These are phyloP conservation scores for Pseudoneurospora amorphoporcata DNA, from an alignment of 495 filamentous ascomycete genomes.

Conservation along the genomic window DNA sequence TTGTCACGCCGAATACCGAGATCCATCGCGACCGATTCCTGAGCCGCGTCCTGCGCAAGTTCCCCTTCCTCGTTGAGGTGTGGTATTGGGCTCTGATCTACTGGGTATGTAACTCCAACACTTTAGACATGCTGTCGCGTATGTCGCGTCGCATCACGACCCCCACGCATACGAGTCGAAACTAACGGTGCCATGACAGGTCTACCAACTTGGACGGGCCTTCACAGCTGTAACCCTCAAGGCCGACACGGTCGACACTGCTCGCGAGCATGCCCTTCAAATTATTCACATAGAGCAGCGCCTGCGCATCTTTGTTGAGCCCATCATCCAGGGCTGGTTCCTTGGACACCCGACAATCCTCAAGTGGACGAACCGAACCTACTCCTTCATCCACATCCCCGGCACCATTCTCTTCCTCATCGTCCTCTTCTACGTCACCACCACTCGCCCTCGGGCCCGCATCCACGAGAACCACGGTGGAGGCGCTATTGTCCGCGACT, in stretches of 20 bases:
- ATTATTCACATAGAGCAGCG: constrained; percentile 47
- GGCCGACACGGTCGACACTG: constrained; percentile 39
- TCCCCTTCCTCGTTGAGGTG: constrained; percentile 69
- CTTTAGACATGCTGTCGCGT: neutral
- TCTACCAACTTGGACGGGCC: constrained; percentile 27
- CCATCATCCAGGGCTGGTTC: constrained; percentile 49
- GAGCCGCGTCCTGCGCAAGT: constrained; percentile 47
- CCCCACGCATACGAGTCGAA: neutral
- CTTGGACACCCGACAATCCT: constrained; percentile 23
- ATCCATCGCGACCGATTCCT: constrained; percentile 19
- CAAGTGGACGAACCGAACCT: constrained; percentile 49
- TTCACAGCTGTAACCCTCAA: constrained; percentile 50
- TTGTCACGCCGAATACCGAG: constrained; percentile 21
- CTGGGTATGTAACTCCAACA: constrained; percentile 44
- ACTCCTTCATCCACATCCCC: constrained; percentile 76
- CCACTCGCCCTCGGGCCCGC: constrained; percentile 32
- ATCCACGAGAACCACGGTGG: constrained; percentile 24
- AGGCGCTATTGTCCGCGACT: constrained; percentile 21
- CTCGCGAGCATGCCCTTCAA: constrained; percentile 45
- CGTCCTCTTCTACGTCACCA: constrained; percentile 58
- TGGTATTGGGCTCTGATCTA: constrained; percentile 74
- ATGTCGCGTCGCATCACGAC: neutral
- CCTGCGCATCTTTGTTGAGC: constrained; percentile 54
- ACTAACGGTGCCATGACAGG: constrained; percentile 3
- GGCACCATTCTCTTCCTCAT: constrained; percentile 62